Conservation (phyloP, 2,329 filamentous ascomycete genomes). For the Aschersonia sp. region DNA sequence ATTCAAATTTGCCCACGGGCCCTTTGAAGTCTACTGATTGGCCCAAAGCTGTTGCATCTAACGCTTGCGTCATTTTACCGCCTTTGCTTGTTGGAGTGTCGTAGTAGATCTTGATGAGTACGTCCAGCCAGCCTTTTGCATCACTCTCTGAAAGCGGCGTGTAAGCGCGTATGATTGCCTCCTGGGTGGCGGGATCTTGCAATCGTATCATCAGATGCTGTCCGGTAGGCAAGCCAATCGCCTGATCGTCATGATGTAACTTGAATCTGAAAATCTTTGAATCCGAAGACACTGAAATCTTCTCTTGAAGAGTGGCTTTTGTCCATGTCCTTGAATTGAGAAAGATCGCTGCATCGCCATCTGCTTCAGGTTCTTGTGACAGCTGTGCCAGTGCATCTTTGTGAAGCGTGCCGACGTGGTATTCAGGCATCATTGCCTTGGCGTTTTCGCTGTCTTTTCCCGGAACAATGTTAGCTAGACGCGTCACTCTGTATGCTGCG, state of each 20-base stretch:
- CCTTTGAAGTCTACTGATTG: slow-evolving; percentile 75
- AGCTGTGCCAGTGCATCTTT: slow-evolving; percentile 40
- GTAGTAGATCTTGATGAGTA: slow-evolving; percentile 75
- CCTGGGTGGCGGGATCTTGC: slow-evolving; percentile 52
- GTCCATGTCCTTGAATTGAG: slow-evolving; percentile 59
- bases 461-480: slow-evolving; percentile 3
- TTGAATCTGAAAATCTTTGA: slow-evolving; percentile 70
- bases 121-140: slow-evolving; percentile 49
- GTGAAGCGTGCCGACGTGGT: slow-evolving; percentile 72
- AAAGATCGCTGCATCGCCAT: slow-evolving; percentile 44
- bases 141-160: slow-evolving; percentile 60
- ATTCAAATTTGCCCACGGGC: slow-evolving; percentile 75
- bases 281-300: slow-evolving; percentile 59
- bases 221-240: slow-evolving; percentile 64
- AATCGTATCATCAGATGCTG: slow-evolving; percentile 81
- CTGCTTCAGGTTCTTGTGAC: slow-evolving; percentile 21
- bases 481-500: too few relatives aligned
- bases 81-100: slow-evolving; percentile 41
- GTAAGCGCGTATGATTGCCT: slow-evolving; percentile 72
- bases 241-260: slow-evolving; percentile 56
- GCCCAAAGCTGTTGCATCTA: slow-evolving; percentile 59
- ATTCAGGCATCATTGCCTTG: slow-evolving; percentile 74
- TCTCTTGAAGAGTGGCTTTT: slow-evolving; percentile 55
- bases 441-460: slow-evolving; percentile 72
- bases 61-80: slow-evolving; percentile 69